Conservation (phyloP, 2,329 filamentous ascomycete species). For the Colletotrichum sp. region DNA sequence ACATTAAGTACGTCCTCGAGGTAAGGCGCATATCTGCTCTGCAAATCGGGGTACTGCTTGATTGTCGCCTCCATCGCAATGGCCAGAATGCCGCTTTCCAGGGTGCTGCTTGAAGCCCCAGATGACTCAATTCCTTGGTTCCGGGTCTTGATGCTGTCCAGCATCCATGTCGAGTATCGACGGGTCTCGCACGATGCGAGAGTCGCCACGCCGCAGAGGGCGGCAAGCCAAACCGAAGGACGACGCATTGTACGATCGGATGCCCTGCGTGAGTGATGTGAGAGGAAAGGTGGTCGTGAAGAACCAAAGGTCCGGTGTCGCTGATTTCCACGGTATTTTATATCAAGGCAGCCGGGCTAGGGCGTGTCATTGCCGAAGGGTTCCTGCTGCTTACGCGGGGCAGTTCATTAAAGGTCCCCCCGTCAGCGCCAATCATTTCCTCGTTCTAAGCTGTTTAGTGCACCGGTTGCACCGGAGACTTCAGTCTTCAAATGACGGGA, state of each 20-base stretch:
- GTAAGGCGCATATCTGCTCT: conserved; percentile 8
- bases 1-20: conserved; percentile 20
- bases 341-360: not conserved
- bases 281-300: not conserved
- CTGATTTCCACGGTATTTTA: not conserved
- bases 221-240: not conserved
- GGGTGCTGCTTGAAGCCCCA: conserved; percentile 24
- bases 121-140: conserved; percentile 26
- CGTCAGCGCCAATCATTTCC: not conserved
- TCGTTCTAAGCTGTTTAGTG: not conserved
- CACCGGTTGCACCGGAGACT: not conserved
- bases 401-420: not conserved
- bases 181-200: not conserved
- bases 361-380: not conserved
- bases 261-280: fast-evolving
- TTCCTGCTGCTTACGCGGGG: not conserved
- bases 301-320: not conserved
- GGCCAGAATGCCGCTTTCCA: conserved; percentile 27
- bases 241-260: not conserved
- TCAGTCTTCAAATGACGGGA: not conserved
- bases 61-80: conserved; percentile 22
- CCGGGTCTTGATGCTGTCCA: conserved; percentile 27
- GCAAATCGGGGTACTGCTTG: conserved; percentile 17
- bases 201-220: not conserved
- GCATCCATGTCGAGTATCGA: conserved; percentile 26